A percentile compares a stretch with the other conserved stretches of the same genome.
Conservation (phyloP, 306 rosid genomes). For the Ochetophila trinervis region DNA sequence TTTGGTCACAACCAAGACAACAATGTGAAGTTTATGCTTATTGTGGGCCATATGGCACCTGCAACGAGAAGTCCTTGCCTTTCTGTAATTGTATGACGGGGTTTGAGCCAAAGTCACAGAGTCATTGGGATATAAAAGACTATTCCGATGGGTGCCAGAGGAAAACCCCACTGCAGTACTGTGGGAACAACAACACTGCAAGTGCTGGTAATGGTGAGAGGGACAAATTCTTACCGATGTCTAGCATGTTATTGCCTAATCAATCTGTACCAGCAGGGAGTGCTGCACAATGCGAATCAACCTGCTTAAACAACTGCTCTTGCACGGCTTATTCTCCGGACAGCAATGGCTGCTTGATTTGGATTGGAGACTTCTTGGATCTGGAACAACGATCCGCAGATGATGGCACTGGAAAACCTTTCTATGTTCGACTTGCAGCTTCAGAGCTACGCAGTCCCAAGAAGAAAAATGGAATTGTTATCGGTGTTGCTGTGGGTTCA, state of each 20-base stretch:
- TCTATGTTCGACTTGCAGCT: constrained; percentile 65
- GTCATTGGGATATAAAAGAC: constrained; percentile 43
- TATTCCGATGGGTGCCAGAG: constrained; percentile 56
- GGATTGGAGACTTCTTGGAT: constrained; percentile 56
- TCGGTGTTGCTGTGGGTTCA: constrained; percentile 44
- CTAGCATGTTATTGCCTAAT: constrained; percentile 36
- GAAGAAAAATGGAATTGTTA: constrained; percentile 32
- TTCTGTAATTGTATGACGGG: constrained; percentile 50
- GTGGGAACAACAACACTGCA: constrained; percentile 1
- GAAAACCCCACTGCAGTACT: constrained; percentile 28
- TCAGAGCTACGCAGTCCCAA: constrained; percentile 51
- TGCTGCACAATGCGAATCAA: constrained; percentile 40
- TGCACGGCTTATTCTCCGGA: constrained; percentile 61
- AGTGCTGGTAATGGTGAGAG: constrained; percentile 11
- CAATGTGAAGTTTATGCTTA: constrained; percentile 44
- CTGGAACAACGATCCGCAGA: constrained; percentile 43
- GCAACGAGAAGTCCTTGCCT: constrained; percentile 31
- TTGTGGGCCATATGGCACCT: constrained; percentile 55
- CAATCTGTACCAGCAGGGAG: constrained; percentile 23
- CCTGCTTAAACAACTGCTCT: constrained; percentile 42
- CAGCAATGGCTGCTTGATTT: constrained; percentile 37
- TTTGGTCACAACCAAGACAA: constrained; percentile 48
- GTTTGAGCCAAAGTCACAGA: constrained; percentile 31
- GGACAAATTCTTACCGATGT: constrained; percentile 39
- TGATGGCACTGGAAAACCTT: constrained; percentile 33